Conservation (phyloP, 192 early-diverging fungal genomes). For the Irineochytrium annulatum region DNA sequence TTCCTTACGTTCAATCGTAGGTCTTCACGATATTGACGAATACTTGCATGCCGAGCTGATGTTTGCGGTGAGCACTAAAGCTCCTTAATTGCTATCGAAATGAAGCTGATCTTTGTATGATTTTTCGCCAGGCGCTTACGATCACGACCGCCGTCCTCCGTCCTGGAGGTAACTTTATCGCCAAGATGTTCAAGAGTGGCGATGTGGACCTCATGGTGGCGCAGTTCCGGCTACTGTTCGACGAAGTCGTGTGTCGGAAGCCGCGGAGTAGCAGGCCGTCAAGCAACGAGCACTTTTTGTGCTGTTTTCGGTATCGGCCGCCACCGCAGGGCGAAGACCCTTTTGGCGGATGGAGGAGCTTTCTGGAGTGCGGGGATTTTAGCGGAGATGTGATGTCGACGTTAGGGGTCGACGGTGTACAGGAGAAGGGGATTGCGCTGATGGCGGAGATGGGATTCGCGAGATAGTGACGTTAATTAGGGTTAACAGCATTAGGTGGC, state of each 20-base stretch:
- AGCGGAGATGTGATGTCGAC: too few relatives aligned
- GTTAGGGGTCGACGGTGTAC: too few relatives aligned
- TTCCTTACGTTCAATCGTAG: too few relatives aligned
- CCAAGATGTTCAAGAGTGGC: conserved; percentile 96
- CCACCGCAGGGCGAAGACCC: not conserved
- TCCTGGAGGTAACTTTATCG: conserved; percentile 90
- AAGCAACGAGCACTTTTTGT: conserved; percentile 48
- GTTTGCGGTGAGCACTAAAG: conserved; percentile 54
- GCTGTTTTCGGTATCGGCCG: conserved; percentile 9
- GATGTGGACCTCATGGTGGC: conserved; percentile 89
- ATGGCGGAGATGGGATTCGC: too few relatives aligned
- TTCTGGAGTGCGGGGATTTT: too few relatives aligned
- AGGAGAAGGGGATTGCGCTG: too few relatives aligned
- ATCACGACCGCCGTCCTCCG: conserved; percentile 93
- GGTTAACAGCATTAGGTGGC: too few relatives aligned
- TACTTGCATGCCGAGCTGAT: conserved; percentile 97
- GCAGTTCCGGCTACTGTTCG: conserved; percentile 90
- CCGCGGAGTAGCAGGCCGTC: conserved; percentile 92
- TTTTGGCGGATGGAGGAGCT: too few relatives aligned
- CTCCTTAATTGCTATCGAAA: not conserved
- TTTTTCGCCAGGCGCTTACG: conserved; percentile 65
- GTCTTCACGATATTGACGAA: conserved; percentile 98
- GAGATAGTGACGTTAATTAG: too few relatives aligned
- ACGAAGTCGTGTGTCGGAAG: conserved; percentile 84
- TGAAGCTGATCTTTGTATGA: not conserved